These are phyloP conservation scores for Paramecium biaurelia DNA, from an alignment of 73 alveolate species.

Conservation along the genomic window DNA sequence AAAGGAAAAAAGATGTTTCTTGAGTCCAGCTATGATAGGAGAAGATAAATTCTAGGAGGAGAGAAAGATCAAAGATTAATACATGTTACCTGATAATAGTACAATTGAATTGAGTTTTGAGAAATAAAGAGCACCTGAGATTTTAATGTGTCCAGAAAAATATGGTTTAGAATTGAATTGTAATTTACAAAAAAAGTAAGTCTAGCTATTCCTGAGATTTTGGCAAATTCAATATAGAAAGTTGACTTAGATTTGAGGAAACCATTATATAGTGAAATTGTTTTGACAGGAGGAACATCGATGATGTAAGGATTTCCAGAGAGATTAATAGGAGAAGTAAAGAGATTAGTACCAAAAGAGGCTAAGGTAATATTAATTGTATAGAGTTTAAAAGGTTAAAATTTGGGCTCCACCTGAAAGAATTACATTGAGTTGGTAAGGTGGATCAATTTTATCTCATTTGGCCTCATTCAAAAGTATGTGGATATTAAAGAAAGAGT, in stretches of 20 bases:
- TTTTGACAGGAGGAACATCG: conserved; percentile 82
- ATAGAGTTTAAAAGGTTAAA: conserved; percentile 68
- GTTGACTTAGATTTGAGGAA: conserved; percentile 88
- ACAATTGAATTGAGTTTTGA: conserved; percentile 77
- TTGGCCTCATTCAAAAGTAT: conserved; percentile 86
- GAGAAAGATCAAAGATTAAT: conserved; percentile 64
- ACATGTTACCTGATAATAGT: conserved; percentile 90
- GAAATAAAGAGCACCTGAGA: conserved; percentile 89
- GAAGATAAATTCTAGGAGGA: conserved; percentile 58
- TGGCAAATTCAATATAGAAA: conserved; percentile 77
- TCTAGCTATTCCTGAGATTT: conserved; percentile 75
- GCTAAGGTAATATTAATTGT: conserved; percentile 69
- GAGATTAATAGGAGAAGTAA: conserved; percentile 71
- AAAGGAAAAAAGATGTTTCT: conserved; percentile 83
- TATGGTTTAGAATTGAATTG: conserved; percentile 89
- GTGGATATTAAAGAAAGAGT: conserved; percentile 82
- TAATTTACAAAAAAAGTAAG: neutral
- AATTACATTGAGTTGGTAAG: conserved; percentile 88
- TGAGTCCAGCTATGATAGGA: conserved; percentile 37
- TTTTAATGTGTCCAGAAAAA: conserved; percentile 83
- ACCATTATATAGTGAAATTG: conserved; percentile 68
- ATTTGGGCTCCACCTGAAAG: conserved; percentile 87
- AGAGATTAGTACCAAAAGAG: conserved; percentile 78
- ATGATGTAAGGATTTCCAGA: conserved; percentile 66
- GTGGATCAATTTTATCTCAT: conserved; percentile 89